Conservation (phyloP, 495 filamentous ascomycete genomes). For the Talaromyces thailandensis region DNA sequence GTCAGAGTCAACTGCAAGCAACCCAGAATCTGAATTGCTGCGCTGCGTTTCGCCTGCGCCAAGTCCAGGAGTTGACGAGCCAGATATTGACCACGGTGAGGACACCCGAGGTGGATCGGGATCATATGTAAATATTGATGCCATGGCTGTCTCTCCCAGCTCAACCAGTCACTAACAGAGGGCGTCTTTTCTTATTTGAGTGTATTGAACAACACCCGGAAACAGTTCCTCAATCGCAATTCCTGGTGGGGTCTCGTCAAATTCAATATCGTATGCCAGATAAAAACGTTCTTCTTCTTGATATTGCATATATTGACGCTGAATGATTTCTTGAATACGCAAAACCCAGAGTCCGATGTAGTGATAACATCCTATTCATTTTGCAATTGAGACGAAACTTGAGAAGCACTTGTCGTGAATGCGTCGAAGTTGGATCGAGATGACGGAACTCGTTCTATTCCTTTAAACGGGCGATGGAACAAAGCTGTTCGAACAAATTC, state of each 20-base stretch:
- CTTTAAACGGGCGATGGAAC: neutral
- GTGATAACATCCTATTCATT: conserved; percentile 1
- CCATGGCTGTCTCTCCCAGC: conserved; percentile 47
- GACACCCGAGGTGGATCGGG: conserved; percentile 77
- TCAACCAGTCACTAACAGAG: neutral
- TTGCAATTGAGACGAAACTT: neutral
- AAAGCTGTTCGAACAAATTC: neutral
- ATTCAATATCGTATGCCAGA: neutral
- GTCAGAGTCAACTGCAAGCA: conserved; percentile 31
- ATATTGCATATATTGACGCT: conserved; percentile 1
- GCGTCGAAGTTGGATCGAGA: neutral
- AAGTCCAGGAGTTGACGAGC: conserved; percentile 30
- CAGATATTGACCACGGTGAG: conserved; percentile 73
- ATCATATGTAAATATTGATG: conserved; percentile 92
- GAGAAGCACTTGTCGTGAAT: neutral
- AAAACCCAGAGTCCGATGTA: conserved; percentile 4
- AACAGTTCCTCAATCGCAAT: neutral
- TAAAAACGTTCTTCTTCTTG: neutral
- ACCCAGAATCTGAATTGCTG: conserved; percentile 15
- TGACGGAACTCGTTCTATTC: neutral
- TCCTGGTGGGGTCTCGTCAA: neutral
- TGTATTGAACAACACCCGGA: neutral
- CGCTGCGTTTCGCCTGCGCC: conserved; percentile 13
- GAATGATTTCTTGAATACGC: conserved; percentile 1
- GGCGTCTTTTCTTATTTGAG: neutral